phyloP scores from a whole-genome alignment of 768 basidiomycete genomes.

The Sarcomyxa edulis region DNA sequence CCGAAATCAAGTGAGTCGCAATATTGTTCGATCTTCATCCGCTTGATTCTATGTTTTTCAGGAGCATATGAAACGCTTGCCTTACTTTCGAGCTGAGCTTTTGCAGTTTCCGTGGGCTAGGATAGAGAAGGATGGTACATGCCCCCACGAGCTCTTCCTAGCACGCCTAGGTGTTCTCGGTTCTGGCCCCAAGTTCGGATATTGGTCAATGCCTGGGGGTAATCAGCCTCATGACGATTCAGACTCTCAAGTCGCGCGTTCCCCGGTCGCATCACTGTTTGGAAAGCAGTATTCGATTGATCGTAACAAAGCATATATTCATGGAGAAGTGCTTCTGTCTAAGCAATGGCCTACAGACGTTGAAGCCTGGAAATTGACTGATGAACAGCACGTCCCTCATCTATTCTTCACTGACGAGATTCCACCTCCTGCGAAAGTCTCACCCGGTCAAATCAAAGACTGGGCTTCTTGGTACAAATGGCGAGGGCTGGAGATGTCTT shows the following conservation, averaged over 20 bases:
- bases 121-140: slow-evolving; percentile 34
- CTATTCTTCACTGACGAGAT: slow-evolving; percentile 20
- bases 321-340: slow-evolving; percentile 25
- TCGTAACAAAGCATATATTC: slow-evolving; percentile 18
- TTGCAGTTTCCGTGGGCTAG: slow-evolving; percentile 37
- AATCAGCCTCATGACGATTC: slow-evolving; percentile 18
- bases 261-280: neutral
- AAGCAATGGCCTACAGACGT: slow-evolving; percentile 21
- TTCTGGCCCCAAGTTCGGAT: slow-evolving; percentile 24
- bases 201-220: slow-evolving; percentile 28
- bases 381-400: slow-evolving; percentile 21
- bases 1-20: slow-evolving; percentile 27
- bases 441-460: slow-evolving; percentile 23
- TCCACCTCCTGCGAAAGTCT: slow-evolving; percentile 20
- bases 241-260: slow-evolving; percentile 1
- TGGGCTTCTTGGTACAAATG: slow-evolving; percentile 40
- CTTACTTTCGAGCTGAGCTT: slow-evolving; percentile 25
- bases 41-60: slow-evolving; percentile 7
- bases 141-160: slow-evolving; percentile 23
- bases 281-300: too few species aligned
- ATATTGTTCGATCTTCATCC: slow-evolving; percentile 22
- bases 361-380: slow-evolving; percentile 23
- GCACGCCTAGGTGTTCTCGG: slow-evolving; percentile 32
- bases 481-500: slow-evolving; percentile 30
- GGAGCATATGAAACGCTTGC: slow-evolving; percentile 31